These are phyloP conservation scores for Gamarada debralockiae DNA, from an alignment of 495 filamentous ascomycete genomes.

Conservation along the genomic window DNA sequence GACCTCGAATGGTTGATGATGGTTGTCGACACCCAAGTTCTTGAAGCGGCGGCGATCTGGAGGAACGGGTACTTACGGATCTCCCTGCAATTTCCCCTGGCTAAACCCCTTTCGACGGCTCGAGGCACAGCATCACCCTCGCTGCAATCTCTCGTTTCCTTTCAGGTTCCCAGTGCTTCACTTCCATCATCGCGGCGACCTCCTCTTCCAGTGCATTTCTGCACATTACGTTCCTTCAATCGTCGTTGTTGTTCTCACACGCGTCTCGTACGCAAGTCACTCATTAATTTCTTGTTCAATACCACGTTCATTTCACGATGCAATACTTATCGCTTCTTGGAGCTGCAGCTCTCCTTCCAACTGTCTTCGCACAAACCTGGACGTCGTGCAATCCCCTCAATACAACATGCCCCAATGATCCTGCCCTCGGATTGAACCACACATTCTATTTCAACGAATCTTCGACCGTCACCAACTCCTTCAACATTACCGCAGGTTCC, in stretches of 20 bases:
- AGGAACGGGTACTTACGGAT: no score
- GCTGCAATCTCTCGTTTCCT: no score
- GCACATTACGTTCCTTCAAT: conserved; percentile 23
- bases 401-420: conserved; percentile 56
- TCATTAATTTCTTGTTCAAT: conserved; percentile 11
- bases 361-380: conserved; percentile 53
- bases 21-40: no score
- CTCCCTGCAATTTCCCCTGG: no score
- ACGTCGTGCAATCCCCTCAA: conserved; percentile 66
- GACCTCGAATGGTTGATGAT: no score
- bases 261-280: conserved; percentile 11
- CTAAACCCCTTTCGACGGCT: no score
- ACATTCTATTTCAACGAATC: conserved; percentile 65
- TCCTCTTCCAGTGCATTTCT: conserved; percentile 18
- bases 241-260: background rate
- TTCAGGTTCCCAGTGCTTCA: no score
- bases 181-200: background rate
- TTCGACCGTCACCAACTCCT: conserved; percentile 45
- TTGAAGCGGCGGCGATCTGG: no score
- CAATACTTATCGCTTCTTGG: conserved; percentile 18
- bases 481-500: conserved; percentile 56
- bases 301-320: conserved; percentile 16
- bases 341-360: conserved; percentile 28
- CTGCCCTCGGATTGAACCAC: conserved; percentile 56
- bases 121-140: no score